phyloP scores from a whole-genome alignment of 495 filamentous ascomycete species.

The Chaetomium tenue region DNA sequence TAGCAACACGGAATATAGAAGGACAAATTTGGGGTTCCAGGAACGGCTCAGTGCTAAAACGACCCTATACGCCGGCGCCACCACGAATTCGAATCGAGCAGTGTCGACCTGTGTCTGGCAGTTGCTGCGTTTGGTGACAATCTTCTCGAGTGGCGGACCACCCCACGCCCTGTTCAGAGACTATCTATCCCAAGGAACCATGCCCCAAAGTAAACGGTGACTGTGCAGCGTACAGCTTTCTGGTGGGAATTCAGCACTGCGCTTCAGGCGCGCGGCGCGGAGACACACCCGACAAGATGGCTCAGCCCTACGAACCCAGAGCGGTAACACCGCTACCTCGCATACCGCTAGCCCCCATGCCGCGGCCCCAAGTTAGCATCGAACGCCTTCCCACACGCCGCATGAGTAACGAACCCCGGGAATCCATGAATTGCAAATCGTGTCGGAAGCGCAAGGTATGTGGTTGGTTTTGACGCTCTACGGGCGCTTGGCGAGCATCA shows the following conservation, averaged over 20 bases:
- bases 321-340: slow-evolving; percentile 34
- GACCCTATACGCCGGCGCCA: background rate
- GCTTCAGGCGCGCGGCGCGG: background rate
- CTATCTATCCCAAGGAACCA: slow-evolving; percentile 6
- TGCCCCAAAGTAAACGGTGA: slow-evolving; percentile 20
- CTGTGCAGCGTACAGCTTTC: slow-evolving; percentile 6
- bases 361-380: slow-evolving; percentile 79
- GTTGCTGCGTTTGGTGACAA: background rate
- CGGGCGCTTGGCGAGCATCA: background rate
- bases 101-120: background rate
- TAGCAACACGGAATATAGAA: background rate
- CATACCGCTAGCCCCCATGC: slow-evolving; percentile 52
- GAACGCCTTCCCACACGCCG: slow-evolving; percentile 74
- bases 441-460: slow-evolving; percentile 82
- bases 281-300: slow-evolving; percentile 25
- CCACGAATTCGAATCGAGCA: background rate
- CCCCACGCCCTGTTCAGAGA: background rate
- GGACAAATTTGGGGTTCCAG: background rate
- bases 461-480: background rate
- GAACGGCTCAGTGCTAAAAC: background rate
- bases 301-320: slow-evolving; percentile 29
- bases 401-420: slow-evolving; percentile 70
- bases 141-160: background rate
- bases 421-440: slow-evolving; percentile 93
- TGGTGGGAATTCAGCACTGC: slow-evolving; percentile 6